Base-by-base conservation (phyloP, 129 eudicot species). In the Glebionis coronaria region DNA sequence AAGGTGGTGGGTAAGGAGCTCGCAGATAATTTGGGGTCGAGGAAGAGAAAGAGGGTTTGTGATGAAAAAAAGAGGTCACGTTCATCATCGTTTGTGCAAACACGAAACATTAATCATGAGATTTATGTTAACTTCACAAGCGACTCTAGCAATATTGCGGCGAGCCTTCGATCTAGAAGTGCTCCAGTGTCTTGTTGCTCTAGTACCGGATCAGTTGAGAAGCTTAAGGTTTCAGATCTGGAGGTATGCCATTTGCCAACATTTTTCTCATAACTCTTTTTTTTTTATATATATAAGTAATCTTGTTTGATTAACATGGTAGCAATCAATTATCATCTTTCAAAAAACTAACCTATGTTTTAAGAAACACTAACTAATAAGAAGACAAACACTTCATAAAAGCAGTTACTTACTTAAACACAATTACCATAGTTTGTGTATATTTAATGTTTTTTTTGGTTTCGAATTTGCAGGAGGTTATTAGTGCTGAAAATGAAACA, bases 111-210 rank as follows among this genome's bases (percentile, higher is more conserved):
- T 23, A 44, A 56, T 21, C 44, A 3, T 15, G 61, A 16, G 28
- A 56, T 49, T 46, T 51, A 73, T 68, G 80, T 20, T 44, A 73
- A 73, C 58, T 75, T 78, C 3, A 53, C 12, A 12, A 52, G 56
- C 58, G 65, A 71, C 12, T 67, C 44, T 27, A 18, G 53, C 57
- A n/a, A 25, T n/a, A 58, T 10, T 49, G 65, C 74, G 56, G 64
- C 40, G 3, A 46, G 76, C 61, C 9, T 50, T 67, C 58, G 67
- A 74, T 80, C 82, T 21, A 47, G 61, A 21, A 66, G 69, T 15
- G 59, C 38, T 38, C 68, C 70, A 12, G 80, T 77, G 25, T 70
- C 89, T 35, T 82, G 83, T 76, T 88, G 88, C 76, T 83, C 92
- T 16, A 79, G 84, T 29, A 83, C 75, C 14, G 71, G 79, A 40